These are phyloP conservation scores for Starmerella potacharoeniae DNA, from an alignment of 805 yeast species.

Conservation along the genomic window DNA sequence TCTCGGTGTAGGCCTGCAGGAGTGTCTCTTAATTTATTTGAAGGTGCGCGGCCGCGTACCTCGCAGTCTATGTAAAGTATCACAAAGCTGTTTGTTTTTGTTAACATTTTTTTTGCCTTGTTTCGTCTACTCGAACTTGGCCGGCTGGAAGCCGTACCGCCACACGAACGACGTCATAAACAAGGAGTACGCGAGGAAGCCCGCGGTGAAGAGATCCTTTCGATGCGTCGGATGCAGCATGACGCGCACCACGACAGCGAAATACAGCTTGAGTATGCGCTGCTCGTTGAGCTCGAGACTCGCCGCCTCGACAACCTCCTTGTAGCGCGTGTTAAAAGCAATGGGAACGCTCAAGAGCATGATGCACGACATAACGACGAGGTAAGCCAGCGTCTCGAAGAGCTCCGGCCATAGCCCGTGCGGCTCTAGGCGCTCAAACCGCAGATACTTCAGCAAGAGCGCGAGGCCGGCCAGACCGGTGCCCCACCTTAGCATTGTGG, in stretches of 20 bases:
- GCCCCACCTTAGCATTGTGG: not conserved
- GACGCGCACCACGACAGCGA: not conserved
- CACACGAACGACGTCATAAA: not conserved
- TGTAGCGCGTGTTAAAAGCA: not conserved
- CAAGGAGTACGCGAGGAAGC: not conserved
- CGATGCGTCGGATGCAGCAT: not conserved
- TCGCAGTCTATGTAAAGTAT: not conserved
- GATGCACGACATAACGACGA: not conserved
- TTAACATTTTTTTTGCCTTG: not conserved
- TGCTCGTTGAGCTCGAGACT: not conserved
- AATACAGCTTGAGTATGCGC: not conserved
- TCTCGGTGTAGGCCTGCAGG: slow-evolving; percentile 1
- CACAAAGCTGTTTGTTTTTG: not conserved
- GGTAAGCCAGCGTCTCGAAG: not conserved
- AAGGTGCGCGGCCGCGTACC: not conserved
- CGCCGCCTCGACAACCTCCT: not conserved
- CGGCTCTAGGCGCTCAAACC: not conserved
- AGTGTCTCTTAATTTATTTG: not conserved
- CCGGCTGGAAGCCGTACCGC: not conserved
- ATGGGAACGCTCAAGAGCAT: not conserved
- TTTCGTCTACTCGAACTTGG: not conserved
- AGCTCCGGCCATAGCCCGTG: not conserved
- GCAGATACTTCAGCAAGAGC: not conserved
- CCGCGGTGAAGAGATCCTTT: not conserved
- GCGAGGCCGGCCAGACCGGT: not conserved